phyloP scores from a whole-genome alignment of 2,329 filamentous ascomycete species.

The Raffaelea ambrosiae region DNA sequence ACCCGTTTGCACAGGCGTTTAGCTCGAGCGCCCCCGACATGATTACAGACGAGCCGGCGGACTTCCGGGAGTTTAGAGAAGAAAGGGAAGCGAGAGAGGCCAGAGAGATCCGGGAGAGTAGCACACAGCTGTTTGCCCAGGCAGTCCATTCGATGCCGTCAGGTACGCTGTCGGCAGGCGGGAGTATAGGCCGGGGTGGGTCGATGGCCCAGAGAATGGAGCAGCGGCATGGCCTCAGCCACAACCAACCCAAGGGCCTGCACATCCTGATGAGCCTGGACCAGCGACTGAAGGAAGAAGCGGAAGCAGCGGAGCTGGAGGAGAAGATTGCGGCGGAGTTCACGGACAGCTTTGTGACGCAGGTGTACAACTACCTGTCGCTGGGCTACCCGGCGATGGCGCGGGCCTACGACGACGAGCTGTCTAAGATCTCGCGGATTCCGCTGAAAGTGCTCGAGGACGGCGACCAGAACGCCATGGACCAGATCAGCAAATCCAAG shows the following conservation, averaged over 20 bases:
- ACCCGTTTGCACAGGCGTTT: conserved; percentile 35
- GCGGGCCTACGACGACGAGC: conserved; percentile 72
- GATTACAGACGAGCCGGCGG: conserved; percentile 31
- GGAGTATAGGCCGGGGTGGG: too few species aligned
- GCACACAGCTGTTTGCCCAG: too few species aligned
- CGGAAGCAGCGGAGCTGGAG: conserved; percentile 39
- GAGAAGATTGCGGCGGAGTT: conserved; percentile 59
- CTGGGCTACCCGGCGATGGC: conserved; percentile 85
- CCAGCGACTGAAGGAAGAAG: conserved; percentile 40
- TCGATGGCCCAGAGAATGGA: neutral
- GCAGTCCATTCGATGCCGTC: neutral
- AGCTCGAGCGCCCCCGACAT: conserved; percentile 13
- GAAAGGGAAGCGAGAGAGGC: too few species aligned
- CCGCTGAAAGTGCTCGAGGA: conserved; percentile 58
- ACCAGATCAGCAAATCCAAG: conserved; percentile 33
- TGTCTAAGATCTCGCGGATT: conserved; percentile 71
- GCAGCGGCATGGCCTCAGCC: conserved; percentile 11
- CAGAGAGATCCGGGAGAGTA: too few species aligned
- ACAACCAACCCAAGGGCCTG: conserved; percentile 22
- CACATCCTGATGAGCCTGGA: conserved; percentile 44
- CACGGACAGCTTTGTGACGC: conserved; percentile 76
- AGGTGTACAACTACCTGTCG: conserved; percentile 95
- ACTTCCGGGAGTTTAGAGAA: too few species aligned
- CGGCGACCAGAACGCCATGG: conserved; percentile 56
- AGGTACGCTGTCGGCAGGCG: conserved; percentile 14